Percentiles rank a stretch among this genome's conserved stretches.
Evolutionary conservation across 2,329 filamentous ascomycete species (phyloP).

Genomic region (Hansfordia pulvinata): DNA sequence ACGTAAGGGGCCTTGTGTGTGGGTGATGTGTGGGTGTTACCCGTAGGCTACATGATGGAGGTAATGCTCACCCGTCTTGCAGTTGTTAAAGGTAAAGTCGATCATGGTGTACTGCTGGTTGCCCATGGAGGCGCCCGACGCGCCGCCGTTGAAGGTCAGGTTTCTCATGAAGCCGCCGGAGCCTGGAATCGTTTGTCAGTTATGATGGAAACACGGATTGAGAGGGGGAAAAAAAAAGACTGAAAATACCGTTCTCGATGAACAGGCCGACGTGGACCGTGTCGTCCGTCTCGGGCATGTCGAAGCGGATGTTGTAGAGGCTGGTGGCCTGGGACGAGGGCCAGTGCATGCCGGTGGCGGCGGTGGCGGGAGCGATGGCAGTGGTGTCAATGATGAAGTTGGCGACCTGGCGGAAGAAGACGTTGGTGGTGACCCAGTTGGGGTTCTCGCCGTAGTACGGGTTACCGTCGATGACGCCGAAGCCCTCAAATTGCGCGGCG

Average conservation of each 20-base stretch:
- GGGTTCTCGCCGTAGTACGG: constrained; percentile 26
- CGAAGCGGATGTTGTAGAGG: constrained; percentile 36
- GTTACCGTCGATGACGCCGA: constrained; percentile 45
- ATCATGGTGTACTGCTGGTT: constrained; percentile 60
- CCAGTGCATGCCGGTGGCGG: constrained; percentile 41
- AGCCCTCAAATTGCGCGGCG: constrained; percentile 33
- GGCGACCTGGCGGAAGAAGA: constrained; percentile 51
- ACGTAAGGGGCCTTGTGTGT: too few species aligned
- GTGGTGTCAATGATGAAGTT: constrained; percentile 49
- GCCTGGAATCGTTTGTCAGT: too few species aligned
- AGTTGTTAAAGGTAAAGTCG: constrained; percentile 51
- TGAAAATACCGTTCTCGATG: constrained; percentile 15
- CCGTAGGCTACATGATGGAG: neutral
- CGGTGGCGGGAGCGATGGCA: constrained; percentile 12
- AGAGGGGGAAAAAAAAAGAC: too few species aligned
- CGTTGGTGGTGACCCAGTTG: constrained; percentile 35
- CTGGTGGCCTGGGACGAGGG: constrained; percentile 46
- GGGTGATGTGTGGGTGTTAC: too few species aligned
- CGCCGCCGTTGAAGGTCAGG: constrained; percentile 47
- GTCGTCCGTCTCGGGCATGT: constrained; percentile 21
- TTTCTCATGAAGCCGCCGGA: constrained; percentile 35
- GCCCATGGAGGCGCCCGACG: constrained; percentile 46
- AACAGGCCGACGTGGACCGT: constrained; percentile 18
- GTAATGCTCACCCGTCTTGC: constrained; percentile 32
- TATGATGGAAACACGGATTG: too few species aligned